Evolutionary conservation across 768 basidiomycete species (phyloP).

Genomic region (Amanita rimosa): DNA sequence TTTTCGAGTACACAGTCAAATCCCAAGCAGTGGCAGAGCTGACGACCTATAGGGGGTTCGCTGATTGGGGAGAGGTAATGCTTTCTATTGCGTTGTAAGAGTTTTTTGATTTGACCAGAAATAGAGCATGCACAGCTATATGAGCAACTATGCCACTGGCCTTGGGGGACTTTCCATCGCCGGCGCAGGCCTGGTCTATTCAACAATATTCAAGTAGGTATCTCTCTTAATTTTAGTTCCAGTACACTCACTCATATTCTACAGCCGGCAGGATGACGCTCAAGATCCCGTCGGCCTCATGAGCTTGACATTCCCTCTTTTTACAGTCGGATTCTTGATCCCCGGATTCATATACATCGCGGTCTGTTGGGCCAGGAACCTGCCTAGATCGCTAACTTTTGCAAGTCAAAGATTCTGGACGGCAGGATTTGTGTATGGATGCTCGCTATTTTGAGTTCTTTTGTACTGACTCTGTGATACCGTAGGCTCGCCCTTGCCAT

Average conservation of each 20-base stretch:
- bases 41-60: too few species aligned
- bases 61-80: too few species aligned
- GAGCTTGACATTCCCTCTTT: slow-evolving; percentile 18
- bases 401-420: slow-evolving; percentile 16
- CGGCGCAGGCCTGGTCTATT: slow-evolving; percentile 15
- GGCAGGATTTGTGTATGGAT: slow-evolving; percentile 7
- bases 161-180: slow-evolving; percentile 12
- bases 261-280: slow-evolving; percentile 8
- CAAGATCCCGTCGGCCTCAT: slow-evolving; percentile 14
- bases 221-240: background rate
- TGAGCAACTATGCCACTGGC: slow-evolving; percentile 1
- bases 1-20: too few species aligned
- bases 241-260: background rate
- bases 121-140: background rate
- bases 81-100: background rate
- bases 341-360: slow-evolving; percentile 12
- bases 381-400: slow-evolving; percentile 12
- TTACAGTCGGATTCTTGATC: slow-evolving; percentile 15
- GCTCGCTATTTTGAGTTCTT: background rate
- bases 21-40: too few species aligned
- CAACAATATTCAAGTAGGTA: slow-evolving; percentile 13
- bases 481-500: slow-evolving; percentile 8
- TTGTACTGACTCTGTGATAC: background rate
- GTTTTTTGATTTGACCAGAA: background rate
- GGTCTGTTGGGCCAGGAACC: slow-evolving; percentile 11